Percentiles rank a stretch among this genome's conserved stretches.
phyloP scores from a whole-genome alignment of 345 rosid genomes.

The Citrus sp. region DNA sequence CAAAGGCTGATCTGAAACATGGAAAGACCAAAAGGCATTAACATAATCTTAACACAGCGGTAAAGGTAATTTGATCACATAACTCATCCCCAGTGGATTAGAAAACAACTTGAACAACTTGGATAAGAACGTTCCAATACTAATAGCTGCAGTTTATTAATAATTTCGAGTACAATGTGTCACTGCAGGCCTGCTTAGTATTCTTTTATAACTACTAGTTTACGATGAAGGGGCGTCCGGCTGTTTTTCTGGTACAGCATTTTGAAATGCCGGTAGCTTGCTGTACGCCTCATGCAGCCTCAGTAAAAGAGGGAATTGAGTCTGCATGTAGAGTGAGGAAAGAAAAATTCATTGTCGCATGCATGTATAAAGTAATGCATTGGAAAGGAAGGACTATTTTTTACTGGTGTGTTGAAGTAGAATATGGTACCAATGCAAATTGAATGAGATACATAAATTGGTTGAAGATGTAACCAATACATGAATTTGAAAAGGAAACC shows the following conservation, averaged over 20 bases:
- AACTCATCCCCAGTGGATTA: neutral
- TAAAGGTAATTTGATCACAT: neutral
- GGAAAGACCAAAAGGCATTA: neutral
- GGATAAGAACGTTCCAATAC: too few species aligned
- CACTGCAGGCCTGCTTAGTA: neutral
- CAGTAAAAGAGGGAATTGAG: conserved; percentile 51
- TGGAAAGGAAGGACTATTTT: too few species aligned
- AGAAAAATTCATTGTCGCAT: too few species aligned
- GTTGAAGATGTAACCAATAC: neutral
- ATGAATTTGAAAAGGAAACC: neutral
- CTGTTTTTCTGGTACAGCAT: conserved; percentile 43
- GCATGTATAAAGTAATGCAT: too few species aligned
- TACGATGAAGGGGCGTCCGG: conserved; percentile 36
- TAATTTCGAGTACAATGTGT: neutral
- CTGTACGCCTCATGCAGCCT: conserved; percentile 59
- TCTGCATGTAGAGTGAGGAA: conserved; percentile 30
- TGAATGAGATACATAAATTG: neutral
- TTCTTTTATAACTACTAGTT: neutral
- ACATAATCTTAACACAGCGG: neutral
- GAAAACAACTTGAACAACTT: neutral
- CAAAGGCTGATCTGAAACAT: conserved; percentile 3
- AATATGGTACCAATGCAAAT: neutral
- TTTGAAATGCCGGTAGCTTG: conserved; percentile 42
- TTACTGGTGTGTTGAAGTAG: too few species aligned
- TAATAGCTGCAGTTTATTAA: neutral